Base-by-base conservation (phyloP, 2,329 filamentous ascomycete genomes). In the Pseudomassariella vexata region DNA sequence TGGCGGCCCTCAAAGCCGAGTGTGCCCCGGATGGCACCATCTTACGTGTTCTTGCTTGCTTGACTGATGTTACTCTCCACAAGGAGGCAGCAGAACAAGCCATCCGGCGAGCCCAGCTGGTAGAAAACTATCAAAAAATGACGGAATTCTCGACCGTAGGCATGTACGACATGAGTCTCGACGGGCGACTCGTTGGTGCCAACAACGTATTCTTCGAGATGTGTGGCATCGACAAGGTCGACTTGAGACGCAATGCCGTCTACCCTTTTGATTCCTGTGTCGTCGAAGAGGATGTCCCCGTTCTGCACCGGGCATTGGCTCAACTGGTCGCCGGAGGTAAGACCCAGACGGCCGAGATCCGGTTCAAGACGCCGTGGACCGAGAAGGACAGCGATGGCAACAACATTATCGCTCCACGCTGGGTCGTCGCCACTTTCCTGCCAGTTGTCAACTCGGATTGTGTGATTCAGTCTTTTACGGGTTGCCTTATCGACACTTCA, bases 121-220 rank as follows among this genome's bases (percentile, higher is more conserved):
- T 67, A 6, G 65, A 69, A 40, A 71, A 73, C 37, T 53, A 73
- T 18, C 70, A 70, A 44, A 63, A 69, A 25, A 70, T 73, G 55
- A 67, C 69, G 6, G 67, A 73, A 44, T 63, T 67, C 31, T 68
- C 68, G 5, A 71, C 69, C 0, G 69, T 73, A 9, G 69, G 69
- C 32, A 67, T 73, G 64, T 73, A 70, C 41, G 68, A 71, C 30
- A 68, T 72, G 54, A 62, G 66, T 35, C 54, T 65, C n/a, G 59
- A 67, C 16, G 69, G 69, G 9, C 61, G 62, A 3, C 49, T 73
- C 6, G 49, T 71, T 4, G 63, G 65, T 16, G 69, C 68, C 6
- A 74, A 74, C 44, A 68, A 68, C 12, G 58, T 69, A 9, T 74
- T 73, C 42, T 72, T 63, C 48, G 65, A 71, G 37, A 59, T 73